phyloP scores from a whole-genome alignment of 164 flowering plant species.

The Hamamelis virginiana region DNA sequence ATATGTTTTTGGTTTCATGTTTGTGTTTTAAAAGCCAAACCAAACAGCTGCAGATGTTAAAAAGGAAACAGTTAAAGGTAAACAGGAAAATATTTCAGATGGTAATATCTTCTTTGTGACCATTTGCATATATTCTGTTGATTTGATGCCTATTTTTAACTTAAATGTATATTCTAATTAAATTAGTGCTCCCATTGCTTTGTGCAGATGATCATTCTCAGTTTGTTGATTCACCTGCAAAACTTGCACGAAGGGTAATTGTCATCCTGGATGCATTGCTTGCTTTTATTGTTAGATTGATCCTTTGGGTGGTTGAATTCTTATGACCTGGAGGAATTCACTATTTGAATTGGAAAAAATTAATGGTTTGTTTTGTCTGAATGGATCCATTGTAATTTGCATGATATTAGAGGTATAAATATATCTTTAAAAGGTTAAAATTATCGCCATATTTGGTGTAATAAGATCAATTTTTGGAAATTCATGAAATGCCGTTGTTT shows the following conservation, averaged over 20 bases:
- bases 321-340: background rate
- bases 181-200: constrained; percentile 1
- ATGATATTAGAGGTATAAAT: too few species aligned
- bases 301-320: background rate
- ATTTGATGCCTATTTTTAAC: background rate
- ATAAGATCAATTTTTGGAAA: too few species aligned
- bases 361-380: too few species aligned
- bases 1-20: constrained; percentile 5
- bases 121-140: constrained; percentile 3
- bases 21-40: constrained; percentile 30
- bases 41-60: constrained; percentile 28
- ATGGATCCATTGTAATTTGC: too few species aligned
- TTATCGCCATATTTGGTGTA: too few species aligned
- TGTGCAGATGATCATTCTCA: constrained; percentile 53
- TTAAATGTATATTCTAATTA: background rate
- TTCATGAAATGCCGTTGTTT: too few species aligned
- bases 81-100: constrained; percentile 26
- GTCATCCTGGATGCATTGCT: background rate
- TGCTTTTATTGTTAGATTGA: background rate
- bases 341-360: background rate
- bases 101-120: constrained; percentile 16
- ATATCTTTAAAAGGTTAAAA: too few species aligned
- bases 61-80: constrained; percentile 28
- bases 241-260: constrained; percentile 69
- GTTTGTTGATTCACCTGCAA: constrained; percentile 59